phyloP scores from a whole-genome alignment of 2,329 filamentous ascomycete species.

The Colletotrichum sp. region DNA sequence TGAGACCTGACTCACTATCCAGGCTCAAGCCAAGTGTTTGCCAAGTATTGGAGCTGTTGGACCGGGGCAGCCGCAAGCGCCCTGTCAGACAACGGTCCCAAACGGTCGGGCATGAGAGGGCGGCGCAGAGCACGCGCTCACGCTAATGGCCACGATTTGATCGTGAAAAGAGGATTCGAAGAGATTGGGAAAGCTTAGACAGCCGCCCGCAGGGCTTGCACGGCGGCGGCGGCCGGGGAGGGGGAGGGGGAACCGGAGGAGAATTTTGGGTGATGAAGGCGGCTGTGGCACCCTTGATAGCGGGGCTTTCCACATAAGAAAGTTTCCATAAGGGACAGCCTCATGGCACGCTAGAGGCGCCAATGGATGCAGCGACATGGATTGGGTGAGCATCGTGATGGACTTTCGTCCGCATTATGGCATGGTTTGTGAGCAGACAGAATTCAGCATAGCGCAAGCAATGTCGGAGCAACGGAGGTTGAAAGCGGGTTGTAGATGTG shows the following conservation, averaged over 20 bases:
- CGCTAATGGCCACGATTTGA: background rate
- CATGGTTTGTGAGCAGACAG: background rate
- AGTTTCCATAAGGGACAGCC: background rate
- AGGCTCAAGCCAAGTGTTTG: background rate
- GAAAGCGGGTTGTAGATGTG: background rate
- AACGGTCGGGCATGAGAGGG: background rate
- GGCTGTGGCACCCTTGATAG: background rate
- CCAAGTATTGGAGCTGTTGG: background rate
- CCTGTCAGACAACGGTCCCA: background rate
- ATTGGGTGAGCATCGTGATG: background rate
- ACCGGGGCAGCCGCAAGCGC: constrained; percentile 1
- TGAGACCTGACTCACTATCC: constrained; percentile 1
- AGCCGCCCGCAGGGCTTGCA: background rate
- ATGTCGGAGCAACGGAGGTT: background rate
- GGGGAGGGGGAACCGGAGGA: background rate
- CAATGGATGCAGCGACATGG: background rate
- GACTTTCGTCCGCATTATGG: background rate
- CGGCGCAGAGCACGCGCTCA: background rate
- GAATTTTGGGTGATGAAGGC: background rate
- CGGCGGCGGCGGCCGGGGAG: background rate
- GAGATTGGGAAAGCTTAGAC: background rate
- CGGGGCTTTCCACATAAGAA: background rate
- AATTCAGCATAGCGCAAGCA: background rate
- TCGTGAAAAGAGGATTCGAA: background rate
- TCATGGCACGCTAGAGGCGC: background rate